A percentile compares a stretch with the other conserved stretches of the same genome.
Evolutionary conservation across 257 asterid genomes (phyloP).

Genomic region (Nicotiana attenuata): DNA sequence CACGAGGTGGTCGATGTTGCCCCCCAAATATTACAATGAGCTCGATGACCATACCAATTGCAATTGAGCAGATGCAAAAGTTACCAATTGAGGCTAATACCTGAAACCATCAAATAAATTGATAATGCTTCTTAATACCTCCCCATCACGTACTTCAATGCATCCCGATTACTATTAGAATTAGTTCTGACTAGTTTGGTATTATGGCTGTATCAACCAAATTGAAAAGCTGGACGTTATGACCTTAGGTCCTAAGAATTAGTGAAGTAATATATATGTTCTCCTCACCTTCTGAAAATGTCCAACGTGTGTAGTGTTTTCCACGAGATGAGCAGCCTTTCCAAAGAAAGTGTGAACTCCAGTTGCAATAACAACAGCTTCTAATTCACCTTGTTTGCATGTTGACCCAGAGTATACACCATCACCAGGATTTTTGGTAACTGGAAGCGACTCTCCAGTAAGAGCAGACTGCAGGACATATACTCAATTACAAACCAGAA

Average conservation of each 20-base stretch:
- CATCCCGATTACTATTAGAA: not conserved
- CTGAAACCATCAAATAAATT: slow-evolving; percentile 14
- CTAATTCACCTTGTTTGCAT: slow-evolving; percentile 39
- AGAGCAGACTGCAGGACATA: slow-evolving; percentile 31
- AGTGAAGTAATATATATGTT: not conserved
- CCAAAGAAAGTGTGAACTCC: slow-evolving; percentile 41
- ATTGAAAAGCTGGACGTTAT: not conserved
- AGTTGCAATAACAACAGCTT: slow-evolving; percentile 38
- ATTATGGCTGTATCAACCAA: not conserved
- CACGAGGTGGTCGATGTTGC: slow-evolving; percentile 19
- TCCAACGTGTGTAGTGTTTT: slow-evolving; percentile 33
- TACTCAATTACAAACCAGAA: not conserved
- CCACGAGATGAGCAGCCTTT: slow-evolving; percentile 40
- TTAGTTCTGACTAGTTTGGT: not conserved
- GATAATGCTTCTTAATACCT: not conserved
- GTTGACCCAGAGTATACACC: slow-evolving; percentile 33
- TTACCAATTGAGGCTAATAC: slow-evolving; percentile 37
- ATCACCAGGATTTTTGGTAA: slow-evolving; percentile 36
- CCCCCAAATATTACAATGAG: slow-evolving; percentile 23
- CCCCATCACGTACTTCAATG: not conserved
- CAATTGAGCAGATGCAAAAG: slow-evolving; percentile 42
- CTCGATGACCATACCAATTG: slow-evolving; percentile 31
- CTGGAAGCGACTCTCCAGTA: slow-evolving; percentile 42
- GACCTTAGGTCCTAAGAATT: not conserved
- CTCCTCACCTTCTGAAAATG: slow-evolving; percentile 31